A percentile compares a stretch with the other conserved stretches of the same genome.
Conservation (phyloP, 1,284 basidiomycete genomes). For the Pholiota adiposa region DNA sequence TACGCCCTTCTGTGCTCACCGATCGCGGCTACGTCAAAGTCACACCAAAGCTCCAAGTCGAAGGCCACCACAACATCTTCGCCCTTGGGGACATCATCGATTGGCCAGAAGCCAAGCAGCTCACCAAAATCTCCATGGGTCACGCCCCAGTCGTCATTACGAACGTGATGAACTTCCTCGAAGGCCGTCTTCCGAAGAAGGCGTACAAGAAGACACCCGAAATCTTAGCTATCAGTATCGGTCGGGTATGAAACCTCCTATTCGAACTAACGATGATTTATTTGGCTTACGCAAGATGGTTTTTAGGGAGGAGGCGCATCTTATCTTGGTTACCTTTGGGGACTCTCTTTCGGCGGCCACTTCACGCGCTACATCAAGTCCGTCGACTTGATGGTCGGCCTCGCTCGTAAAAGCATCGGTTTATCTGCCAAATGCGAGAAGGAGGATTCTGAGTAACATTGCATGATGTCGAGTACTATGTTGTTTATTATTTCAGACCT, state of each 20-base stretch:
- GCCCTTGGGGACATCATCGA: constrained; percentile 64
- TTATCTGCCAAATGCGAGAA: not conserved
- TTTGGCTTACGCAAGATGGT: constrained; percentile 6
- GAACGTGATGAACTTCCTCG: constrained; percentile 50
- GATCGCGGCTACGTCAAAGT: constrained; percentile 51
- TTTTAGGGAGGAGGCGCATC: constrained; percentile 45
- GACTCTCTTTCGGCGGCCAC: constrained; percentile 43
- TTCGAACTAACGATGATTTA: not conserved
- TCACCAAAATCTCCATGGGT: constrained; percentile 45
- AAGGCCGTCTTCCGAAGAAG: constrained; percentile 36
- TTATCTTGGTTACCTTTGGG: constrained; percentile 49
- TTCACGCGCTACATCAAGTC: constrained; percentile 35
- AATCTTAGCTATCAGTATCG: constrained; percentile 57
- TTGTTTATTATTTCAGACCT: too few species aligned
- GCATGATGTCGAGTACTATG: too few species aligned
- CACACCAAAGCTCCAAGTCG: constrained; percentile 54
- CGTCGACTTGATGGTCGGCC: constrained; percentile 25
- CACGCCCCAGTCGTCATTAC: constrained; percentile 49
- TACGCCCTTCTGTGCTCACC: constrained; percentile 43
- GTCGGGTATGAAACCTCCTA: constrained; percentile 25
- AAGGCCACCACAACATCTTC: constrained; percentile 52
- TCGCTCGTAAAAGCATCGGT: constrained; percentile 17
- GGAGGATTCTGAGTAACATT: not conserved
- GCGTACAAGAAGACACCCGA: constrained; percentile 52
- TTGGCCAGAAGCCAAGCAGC: constrained; percentile 63